Base-by-base conservation (phyloP, 495 filamentous ascomycete genomes). In the Paragyromitra xinjiangensis region DNA sequence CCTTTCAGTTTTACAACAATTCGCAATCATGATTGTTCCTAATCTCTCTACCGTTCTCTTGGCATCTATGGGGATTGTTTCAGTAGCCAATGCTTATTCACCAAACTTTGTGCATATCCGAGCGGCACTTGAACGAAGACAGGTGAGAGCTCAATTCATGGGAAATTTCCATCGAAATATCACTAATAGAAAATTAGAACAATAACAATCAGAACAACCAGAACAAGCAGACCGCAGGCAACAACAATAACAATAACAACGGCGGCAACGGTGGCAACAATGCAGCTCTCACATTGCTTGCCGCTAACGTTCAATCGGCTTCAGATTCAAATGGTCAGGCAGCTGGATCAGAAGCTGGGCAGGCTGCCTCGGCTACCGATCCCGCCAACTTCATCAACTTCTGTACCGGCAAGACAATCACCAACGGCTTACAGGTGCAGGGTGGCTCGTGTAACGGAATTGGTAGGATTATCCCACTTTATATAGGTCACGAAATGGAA, bases 401-500 rank as follows among this genome's bases (percentile, higher is more conserved):
- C 82, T 91, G 91, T 83, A 80, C 85, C 12, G 91, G 90, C 51
- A 85, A 91, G 84, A 88, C 86, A n/a, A 63, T 90, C 69, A 93
- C 91, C 64, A 93, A 93, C 81, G 91, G 91, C 81, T 81, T 86
- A 29, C 91, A 93, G 82, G 84, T 88, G 66, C 85, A 86, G 65
- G 80, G 71, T 14, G 91, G 91, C n/a, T 93, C 91, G 55, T 93
- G 91, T 84, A 93, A 93, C 82, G 89, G 89, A 83, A 86, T 89
- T 84, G 81, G 82, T 77, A 82, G 55, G 74, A 22, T 40, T 6
- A 16, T 26, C 65, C 40, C 19, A 19, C 37, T 37, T 12, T 48
- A 29, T 24, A 37, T 11, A 59, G 45, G 26, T 26, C 14, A 24
- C 14, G 39, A 65, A 37, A 42, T 53, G 9, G 26, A 29, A 14